These are phyloP conservation scores for Umbellularia californica DNA, from an alignment of 164 flowering plant genomes.

Conservation along the genomic window DNA sequence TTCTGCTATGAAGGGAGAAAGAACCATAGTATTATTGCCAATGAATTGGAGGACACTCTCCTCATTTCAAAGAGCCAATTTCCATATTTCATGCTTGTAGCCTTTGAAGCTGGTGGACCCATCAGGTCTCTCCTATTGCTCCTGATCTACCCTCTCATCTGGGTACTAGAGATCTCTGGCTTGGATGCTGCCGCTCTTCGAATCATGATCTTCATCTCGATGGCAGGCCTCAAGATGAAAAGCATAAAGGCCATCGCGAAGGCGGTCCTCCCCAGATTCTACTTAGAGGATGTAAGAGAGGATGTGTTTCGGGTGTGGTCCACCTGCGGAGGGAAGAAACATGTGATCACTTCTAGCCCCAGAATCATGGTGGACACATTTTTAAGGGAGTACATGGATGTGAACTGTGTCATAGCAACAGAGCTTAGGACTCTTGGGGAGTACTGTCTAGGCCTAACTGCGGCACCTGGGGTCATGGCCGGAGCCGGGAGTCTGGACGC, in stretches of 20 bases:
- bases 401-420: slow-evolving; percentile 13
- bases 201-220: slow-evolving; percentile 17
- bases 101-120: slow-evolving; percentile 26
- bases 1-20: slow-evolving; percentile 7
- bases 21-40: slow-evolving; percentile 12
- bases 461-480: slow-evolving; percentile 9
- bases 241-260: slow-evolving; percentile 18
- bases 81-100: slow-evolving; percentile 27
- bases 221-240: slow-evolving; percentile 14
- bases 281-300: slow-evolving; percentile 12
- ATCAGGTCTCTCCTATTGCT: slow-evolving; percentile 21
- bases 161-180: slow-evolving; percentile 4
- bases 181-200: slow-evolving; percentile 1
- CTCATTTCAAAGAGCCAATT: slow-evolving; percentile 13
- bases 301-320: slow-evolving; percentile 8
- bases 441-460: slow-evolving; percentile 16
- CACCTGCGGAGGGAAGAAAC: slow-evolving; percentile 15
- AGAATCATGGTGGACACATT: slow-evolving; percentile 21
- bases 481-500: not conserved
- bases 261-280: slow-evolving; percentile 23
- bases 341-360: slow-evolving; percentile 13
- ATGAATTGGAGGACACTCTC: slow-evolving; percentile 17
- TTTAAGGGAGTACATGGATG: slow-evolving; percentile 17
- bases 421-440: slow-evolving; percentile 13
- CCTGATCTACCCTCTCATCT: slow-evolving; percentile 12